Percentiles rank a stretch among this genome's conserved stretches.
These are phyloP conservation scores for Cercophora newfieldiana DNA, from an alignment of 495 filamentous ascomycete species.

Conservation along the genomic window DNA sequence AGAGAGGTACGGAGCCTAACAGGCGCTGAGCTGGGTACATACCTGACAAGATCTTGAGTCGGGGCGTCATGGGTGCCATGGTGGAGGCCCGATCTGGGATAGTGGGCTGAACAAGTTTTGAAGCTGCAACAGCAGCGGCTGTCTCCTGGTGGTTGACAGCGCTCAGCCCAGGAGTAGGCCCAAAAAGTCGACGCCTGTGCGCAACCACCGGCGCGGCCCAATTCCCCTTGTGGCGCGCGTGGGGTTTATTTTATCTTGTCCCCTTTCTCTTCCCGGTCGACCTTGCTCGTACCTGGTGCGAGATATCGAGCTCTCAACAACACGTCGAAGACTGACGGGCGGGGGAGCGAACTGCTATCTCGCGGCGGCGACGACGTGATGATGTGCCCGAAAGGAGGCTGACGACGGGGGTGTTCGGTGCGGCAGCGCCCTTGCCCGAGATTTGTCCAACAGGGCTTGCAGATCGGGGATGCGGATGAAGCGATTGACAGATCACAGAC, in stretches of 20 bases:
- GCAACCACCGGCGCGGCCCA: slow-evolving; percentile 22
- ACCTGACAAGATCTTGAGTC: slow-evolving; percentile 57
- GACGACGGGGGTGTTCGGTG: slow-evolving; percentile 10
- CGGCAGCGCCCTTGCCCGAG: slow-evolving; percentile 16
- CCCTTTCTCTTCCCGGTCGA: slow-evolving; percentile 8
- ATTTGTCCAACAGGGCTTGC: slow-evolving; percentile 25
- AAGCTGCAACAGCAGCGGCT: slow-evolving; percentile 31
- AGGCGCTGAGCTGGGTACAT: slow-evolving; percentile 34
- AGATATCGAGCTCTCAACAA: neutral
- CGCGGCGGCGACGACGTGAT: slow-evolving; percentile 13
- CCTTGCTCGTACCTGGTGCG: slow-evolving; percentile 8
- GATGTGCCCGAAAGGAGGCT: neutral
- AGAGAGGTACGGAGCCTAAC: slow-evolving; percentile 26
- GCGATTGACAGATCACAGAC: slow-evolving; percentile 32
- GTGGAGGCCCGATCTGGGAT: slow-evolving; percentile 44
- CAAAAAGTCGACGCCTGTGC: slow-evolving; percentile 22
- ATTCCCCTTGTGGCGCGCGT: slow-evolving; percentile 20
- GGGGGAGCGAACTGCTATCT: slow-evolving; percentile 10
- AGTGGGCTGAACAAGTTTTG: slow-evolving; percentile 40
- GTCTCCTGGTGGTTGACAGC: slow-evolving; percentile 29
- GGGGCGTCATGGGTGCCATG: slow-evolving; percentile 54
- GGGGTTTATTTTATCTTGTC: slow-evolving; percentile 10
- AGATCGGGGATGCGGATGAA: slow-evolving; percentile 28
- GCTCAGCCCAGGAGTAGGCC: slow-evolving; percentile 28
- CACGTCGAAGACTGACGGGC: slow-evolving; percentile 13